Evolutionary conservation across 1,284 basidiomycete species (phyloP), one percentile per base, ranked within the genome.

Genomic region (Ustilago hordei): DNA sequence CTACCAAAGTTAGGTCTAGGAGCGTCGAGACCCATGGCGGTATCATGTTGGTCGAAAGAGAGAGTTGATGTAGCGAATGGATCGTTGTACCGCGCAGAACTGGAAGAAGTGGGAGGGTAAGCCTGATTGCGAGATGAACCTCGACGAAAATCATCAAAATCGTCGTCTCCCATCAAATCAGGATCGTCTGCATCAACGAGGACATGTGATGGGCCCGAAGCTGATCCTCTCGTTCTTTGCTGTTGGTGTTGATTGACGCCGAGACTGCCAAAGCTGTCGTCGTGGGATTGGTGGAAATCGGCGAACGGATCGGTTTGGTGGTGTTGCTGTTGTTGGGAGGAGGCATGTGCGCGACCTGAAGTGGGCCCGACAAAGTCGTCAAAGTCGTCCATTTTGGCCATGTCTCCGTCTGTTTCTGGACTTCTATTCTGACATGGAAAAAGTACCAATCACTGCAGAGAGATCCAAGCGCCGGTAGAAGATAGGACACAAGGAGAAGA

Each of bases 131-230:
- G 55, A 41, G 69, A 64, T 48, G 62, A 61, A 32, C 69, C 34
- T 8, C 65, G 50, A 50, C 54, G 36, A 43, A 59, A 63, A 28
- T 59, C 36, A 34, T 45, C 73, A 60, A 69, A 75, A 54, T 79
- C 66, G 45, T 77, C 78, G 38, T 75, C 84, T 36, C 81, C 84
- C 53, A 85, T 75, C 35, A 85, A 67, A 60, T 85, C 84, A 0
- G 80, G 66, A 36, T 85, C 83, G 34, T 82, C 80, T 2, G 81
- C 76, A 55, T 82, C 82, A 47, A 82, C 78, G 15, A 85, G 76
- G 1, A 85, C 81, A 55, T 85, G 84, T 7, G 76, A 71, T 8
- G 76, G 75, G 15, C 65, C 69, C 0, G 55, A 58, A 19, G 64
- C 60, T 28, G 63, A 48, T 11, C 41, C 34, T 39, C 17, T 43